A percentile compares a stretch with the other conserved stretches of the same genome.
These are phyloP conservation scores for Colletotrichum agaves DNA, from an alignment of 2,329 filamentous ascomycete genomes.

Conservation along the genomic window DNA sequence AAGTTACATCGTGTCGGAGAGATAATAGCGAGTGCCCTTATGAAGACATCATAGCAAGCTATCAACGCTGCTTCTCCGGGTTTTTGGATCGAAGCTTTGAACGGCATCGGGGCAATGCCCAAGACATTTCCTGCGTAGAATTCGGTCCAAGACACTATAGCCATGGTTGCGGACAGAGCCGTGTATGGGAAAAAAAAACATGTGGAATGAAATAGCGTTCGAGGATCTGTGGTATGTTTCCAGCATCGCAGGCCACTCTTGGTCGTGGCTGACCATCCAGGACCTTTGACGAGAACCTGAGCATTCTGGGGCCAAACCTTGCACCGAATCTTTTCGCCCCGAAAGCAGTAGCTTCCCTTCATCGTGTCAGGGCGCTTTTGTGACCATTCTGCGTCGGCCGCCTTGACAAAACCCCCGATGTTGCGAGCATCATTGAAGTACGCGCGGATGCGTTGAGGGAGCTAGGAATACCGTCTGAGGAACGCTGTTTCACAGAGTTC, in stretches of 20 bases:
- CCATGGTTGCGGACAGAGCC: conserved; percentile 49
- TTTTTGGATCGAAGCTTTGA: conserved; percentile 46
- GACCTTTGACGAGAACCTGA: conserved; percentile 44
- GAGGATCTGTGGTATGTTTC: conserved; percentile 51
- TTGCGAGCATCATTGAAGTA: conserved; percentile 44
- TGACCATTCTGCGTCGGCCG: conserved; percentile 44
- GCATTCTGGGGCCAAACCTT: conserved; percentile 43
- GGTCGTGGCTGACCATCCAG: background rate
- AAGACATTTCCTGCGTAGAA: conserved; percentile 48
- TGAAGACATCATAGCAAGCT: conserved; percentile 45
- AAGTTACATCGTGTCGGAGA: conserved; percentile 50
- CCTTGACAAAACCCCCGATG: conserved; percentile 42
- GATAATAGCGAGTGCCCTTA: conserved; percentile 48
- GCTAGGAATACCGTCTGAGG: conserved; percentile 43
- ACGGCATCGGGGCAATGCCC: conserved; percentile 39
- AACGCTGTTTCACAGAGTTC: conserved; percentile 46
- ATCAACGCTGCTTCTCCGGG: conserved; percentile 50
- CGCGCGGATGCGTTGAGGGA: conserved; percentile 44
- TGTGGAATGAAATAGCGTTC: conserved; percentile 33
- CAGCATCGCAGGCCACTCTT: background rate
- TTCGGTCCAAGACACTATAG: conserved; percentile 52
- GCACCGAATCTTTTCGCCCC: conserved; percentile 42
- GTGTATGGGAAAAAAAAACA: conserved; percentile 57
- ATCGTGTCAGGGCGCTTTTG: conserved; percentile 42
- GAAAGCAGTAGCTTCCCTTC: conserved; percentile 41